Evolutionary conservation across 305 asterid genomes (phyloP).

Genomic region (Fraxinus velutina): DNA sequence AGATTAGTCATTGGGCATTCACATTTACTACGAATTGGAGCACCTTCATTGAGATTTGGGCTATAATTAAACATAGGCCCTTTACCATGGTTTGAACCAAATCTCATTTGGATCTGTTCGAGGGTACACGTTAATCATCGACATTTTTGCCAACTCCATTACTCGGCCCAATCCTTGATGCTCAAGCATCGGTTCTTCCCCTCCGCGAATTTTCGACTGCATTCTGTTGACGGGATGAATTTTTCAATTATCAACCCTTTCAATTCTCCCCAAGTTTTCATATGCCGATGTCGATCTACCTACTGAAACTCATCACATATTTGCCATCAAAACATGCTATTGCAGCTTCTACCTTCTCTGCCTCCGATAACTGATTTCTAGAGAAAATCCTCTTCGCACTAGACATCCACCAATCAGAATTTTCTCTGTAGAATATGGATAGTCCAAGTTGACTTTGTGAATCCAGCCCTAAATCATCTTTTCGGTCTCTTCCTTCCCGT

Average conservation of each 20-base stretch:
- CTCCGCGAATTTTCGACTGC: neutral
- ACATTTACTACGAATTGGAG: neutral
- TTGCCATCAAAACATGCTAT: neutral
- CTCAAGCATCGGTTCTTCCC: neutral
- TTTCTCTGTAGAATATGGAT: neutral
- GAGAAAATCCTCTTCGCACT: neutral
- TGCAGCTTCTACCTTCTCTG: neutral
- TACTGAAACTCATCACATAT: neutral
- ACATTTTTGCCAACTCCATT: neutral
- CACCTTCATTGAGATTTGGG: neutral
- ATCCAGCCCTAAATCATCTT: neutral
- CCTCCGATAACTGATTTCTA: neutral
- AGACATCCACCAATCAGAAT: neutral
- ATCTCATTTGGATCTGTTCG: neutral
- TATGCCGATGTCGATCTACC: neutral
- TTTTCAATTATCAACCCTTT: neutral
- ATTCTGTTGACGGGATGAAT: neutral
- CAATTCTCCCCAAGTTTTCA: neutral
- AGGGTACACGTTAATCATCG: neutral
- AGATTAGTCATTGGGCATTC: neutral
- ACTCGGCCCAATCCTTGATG: neutral
- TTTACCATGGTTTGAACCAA: neutral
- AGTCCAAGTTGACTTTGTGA: neutral
- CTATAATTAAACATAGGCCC: neutral
- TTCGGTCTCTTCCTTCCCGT: neutral